These are phyloP conservation scores for Punctularia strigosozonata DNA, from an alignment of 768 basidiomycete species.

Conservation along the genomic window DNA sequence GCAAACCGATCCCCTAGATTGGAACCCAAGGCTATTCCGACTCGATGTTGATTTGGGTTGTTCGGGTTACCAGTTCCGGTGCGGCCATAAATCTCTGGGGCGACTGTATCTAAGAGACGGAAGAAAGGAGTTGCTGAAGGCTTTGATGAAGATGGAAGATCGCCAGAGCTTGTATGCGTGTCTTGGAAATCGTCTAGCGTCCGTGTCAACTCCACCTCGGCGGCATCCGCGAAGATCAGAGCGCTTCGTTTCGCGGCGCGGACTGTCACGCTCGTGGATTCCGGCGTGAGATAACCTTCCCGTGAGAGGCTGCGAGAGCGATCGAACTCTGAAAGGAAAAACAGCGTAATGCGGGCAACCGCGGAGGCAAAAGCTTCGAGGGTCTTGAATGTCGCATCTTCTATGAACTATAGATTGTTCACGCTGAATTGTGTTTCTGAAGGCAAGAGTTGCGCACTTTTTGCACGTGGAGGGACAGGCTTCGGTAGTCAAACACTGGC, in stretches of 20 bases:
- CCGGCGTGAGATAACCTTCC: constrained; percentile 11
- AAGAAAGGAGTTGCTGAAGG: neutral
- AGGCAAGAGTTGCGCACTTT: constrained; percentile 19
- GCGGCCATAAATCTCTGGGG: neutral
- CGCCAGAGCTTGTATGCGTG: neutral
- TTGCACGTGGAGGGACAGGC: constrained; percentile 22
- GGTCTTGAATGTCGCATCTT: constrained; percentile 41
- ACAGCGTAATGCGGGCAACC: constrained; percentile 38
- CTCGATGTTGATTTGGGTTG: constrained; percentile 19
- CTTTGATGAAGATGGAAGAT: neutral
- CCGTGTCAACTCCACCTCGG: constrained; percentile 52
- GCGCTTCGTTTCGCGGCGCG: constrained; percentile 65
- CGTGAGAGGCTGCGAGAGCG: no score
- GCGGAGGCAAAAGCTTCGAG: constrained; percentile 59
- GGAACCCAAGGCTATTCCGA: constrained; percentile 74
- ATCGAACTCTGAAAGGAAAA: no score
- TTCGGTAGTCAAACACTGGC: constrained; percentile 26
- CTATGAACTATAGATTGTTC: constrained; percentile 28
- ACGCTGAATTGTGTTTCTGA: constrained; percentile 1
- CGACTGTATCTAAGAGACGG: neutral
- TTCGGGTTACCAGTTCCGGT: no score
- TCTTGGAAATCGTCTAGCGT: constrained; percentile 21
- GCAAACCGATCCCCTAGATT: constrained; percentile 82
- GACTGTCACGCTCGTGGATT: constrained; percentile 29
- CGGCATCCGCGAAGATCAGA: constrained; percentile 49